These are phyloP conservation scores for Rutstroemia sp. DNA, from an alignment of 2,329 filamentous ascomycete species.

Conservation along the genomic window DNA sequence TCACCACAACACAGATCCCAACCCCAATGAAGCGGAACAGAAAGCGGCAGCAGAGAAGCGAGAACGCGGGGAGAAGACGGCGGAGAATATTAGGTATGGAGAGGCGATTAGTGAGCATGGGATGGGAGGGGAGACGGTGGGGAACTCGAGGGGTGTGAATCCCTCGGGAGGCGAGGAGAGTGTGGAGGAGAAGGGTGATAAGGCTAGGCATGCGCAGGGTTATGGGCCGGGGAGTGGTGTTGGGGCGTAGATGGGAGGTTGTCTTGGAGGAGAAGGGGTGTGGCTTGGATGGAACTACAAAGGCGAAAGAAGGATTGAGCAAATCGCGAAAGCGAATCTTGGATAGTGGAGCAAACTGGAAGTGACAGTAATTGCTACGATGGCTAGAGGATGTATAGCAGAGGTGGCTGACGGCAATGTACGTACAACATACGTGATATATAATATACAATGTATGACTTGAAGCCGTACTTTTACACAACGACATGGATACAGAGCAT, in stretches of 20 bases:
- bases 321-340: too few species aligned
- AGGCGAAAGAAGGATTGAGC: too few species aligned
- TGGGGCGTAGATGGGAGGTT: constrained; percentile 37
- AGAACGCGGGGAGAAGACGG: constrained; percentile 36
- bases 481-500: too few species aligned
- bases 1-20: constrained; percentile 7
- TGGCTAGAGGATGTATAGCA: too few species aligned
- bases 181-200: constrained; percentile 34
- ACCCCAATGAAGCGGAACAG: constrained; percentile 3
- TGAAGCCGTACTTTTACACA: too few species aligned
- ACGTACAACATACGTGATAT: too few species aligned
- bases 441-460: too few species aligned
- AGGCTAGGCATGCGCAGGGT: constrained; percentile 36
- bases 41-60: constrained; percentile 19
- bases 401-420: too few species aligned
- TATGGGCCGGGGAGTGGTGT: constrained; percentile 49
- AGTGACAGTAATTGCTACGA: too few species aligned
- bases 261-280: too few species aligned
- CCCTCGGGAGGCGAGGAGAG: constrained; percentile 19
- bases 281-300: background rate
- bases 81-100: constrained; percentile 47
- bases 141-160: constrained; percentile 16
- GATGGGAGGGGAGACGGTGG: constrained; percentile 44
- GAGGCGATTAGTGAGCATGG: constrained; percentile 48
- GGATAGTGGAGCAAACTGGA: too few species aligned